Percentiles rank a stretch among this genome's conserved stretches.
Conservation (phyloP, 2,329 filamentous ascomycete genomes). For the Arachnopeziza araneosa region DNA sequence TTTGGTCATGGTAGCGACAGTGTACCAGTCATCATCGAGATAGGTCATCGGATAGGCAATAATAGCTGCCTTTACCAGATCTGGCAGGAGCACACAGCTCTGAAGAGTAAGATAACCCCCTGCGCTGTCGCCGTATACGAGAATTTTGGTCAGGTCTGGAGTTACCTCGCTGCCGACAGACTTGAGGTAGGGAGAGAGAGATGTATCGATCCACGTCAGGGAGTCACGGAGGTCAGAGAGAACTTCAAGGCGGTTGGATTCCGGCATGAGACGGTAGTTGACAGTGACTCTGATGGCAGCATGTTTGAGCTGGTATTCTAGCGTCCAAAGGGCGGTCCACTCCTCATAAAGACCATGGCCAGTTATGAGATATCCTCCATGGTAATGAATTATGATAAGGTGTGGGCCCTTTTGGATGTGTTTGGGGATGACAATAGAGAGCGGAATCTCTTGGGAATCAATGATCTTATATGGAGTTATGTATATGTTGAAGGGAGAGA, state of each 20-base stretch:
- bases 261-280: constrained; percentile 49
- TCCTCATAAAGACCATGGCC: constrained; percentile 18
- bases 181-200: constrained; percentile 15
- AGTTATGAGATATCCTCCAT: constrained; percentile 19
- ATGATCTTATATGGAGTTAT: constrained; percentile 19
- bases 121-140: constrained; percentile 18
- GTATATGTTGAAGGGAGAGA: constrained; percentile 15
- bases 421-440: constrained; percentile 20
- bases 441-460: constrained; percentile 17
- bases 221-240: constrained; percentile 43
- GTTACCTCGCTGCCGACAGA: constrained; percentile 5
- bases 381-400: constrained; percentile 18
- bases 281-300: constrained; percentile 37
- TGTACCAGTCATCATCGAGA: constrained; percentile 10
- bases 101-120: constrained; percentile 19
- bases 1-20: constrained; percentile 4
- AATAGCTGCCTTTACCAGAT: constrained; percentile 17
- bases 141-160: constrained; percentile 14
- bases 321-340: constrained; percentile 29
- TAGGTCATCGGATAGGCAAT: constrained; percentile 19
- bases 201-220: constrained; percentile 39
- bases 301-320: constrained; percentile 10
- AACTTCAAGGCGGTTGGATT: constrained; percentile 41
- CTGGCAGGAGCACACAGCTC: constrained; percentile 9
- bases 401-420: constrained; percentile 4